Evolutionary conservation across 371 early-diverging fungal species (phyloP).

Genomic region (Rhizopus microsporus): DNA sequence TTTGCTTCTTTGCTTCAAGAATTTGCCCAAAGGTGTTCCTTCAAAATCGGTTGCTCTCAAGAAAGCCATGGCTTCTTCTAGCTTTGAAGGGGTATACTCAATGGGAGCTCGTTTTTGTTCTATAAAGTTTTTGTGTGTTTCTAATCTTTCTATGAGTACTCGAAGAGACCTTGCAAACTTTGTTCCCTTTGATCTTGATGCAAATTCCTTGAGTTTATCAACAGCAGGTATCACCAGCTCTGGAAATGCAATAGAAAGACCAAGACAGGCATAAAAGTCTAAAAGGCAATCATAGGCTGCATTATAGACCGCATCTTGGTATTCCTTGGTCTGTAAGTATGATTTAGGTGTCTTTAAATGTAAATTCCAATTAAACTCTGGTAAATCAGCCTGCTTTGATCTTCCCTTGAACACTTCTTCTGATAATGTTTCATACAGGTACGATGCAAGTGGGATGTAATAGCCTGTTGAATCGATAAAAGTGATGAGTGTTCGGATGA

Average conservation of each 20-base stretch:
- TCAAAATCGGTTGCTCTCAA: conserved; percentile 54
- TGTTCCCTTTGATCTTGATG: conserved; percentile 56
- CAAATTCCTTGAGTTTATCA: conserved; percentile 64
- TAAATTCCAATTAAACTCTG: conserved; percentile 72
- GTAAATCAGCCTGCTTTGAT: conserved; percentile 60
- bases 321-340: conserved; percentile 79
- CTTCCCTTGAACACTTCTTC: conserved; percentile 49
- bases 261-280: conserved; percentile 78
- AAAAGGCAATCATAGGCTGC: conserved; percentile 69
- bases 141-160: conserved; percentile 79
- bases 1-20: conserved; percentile 43
- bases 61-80: conserved; percentile 62
- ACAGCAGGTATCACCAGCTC: conserved; percentile 82
- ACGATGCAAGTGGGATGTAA: conserved; percentile 47
- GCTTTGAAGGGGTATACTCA: conserved; percentile 77
- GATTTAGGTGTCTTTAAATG: conserved; percentile 77
- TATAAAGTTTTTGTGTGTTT: conserved; percentile 77
- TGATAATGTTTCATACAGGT: conserved; percentile 66
- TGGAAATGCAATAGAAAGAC: conserved; percentile 90
- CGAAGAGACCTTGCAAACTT: conserved; percentile 76
- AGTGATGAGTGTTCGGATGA: conserved; percentile 71
- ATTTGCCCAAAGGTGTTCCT: conserved; percentile 65
- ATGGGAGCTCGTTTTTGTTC: conserved; percentile 72
- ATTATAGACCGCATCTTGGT: conserved; percentile 75
- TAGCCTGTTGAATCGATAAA: conserved; percentile 57